These are phyloP conservation scores for Inga leiocalycina DNA, from an alignment of 306 rosid genomes.

Conservation along the genomic window DNA sequence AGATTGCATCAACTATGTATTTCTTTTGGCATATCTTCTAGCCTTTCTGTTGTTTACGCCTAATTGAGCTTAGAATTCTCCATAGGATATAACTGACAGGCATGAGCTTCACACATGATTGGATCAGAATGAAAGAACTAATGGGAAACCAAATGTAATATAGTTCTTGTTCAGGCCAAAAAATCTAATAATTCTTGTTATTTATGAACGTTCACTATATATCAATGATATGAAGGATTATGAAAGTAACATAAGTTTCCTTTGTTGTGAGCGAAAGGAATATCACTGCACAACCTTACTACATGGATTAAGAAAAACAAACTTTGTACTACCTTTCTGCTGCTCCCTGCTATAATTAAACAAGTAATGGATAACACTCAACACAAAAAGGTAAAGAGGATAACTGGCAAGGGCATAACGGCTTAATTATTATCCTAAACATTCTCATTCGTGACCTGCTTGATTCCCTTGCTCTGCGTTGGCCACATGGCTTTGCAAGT, in stretches of 20 bases:
- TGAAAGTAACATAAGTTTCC: neutral
- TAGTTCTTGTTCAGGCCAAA: neutral
- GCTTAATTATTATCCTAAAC: neutral
- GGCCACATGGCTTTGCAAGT: neutral
- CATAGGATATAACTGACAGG: neutral
- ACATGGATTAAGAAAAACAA: neutral
- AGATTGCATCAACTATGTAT: conserved; percentile 2
- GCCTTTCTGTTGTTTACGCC: neutral
- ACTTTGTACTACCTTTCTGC: neutral
- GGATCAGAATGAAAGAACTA: neutral
- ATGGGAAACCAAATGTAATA: neutral
- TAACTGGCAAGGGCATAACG: neutral
- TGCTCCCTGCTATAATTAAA: neutral
- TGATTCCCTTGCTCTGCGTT: neutral
- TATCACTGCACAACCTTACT: neutral
- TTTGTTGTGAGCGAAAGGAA: neutral
- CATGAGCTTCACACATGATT: neutral
- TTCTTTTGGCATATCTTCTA: conserved; percentile 1
- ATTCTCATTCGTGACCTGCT: neutral
- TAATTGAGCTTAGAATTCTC: conserved; percentile 3
- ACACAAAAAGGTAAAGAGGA: neutral
- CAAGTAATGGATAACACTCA: neutral
- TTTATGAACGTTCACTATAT: neutral
- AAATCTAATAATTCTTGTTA: neutral
- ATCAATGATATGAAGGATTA: neutral